Conservation (phyloP, 805 yeast genomes). For the Zygoascus bituminiphila region DNA sequence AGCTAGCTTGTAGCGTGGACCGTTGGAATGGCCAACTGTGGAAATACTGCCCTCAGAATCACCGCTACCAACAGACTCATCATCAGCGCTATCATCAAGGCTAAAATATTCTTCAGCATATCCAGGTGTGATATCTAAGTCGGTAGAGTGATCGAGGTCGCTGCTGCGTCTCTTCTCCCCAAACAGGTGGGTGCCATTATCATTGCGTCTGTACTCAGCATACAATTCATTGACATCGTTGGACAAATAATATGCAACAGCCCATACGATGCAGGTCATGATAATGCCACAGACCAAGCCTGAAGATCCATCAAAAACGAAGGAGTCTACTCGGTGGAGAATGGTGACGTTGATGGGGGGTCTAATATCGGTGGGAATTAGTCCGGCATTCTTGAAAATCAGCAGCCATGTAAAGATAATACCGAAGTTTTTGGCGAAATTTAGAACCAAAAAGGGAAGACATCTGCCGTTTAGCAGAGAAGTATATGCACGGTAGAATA, state of each 20-base stretch:
- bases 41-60: background rate
- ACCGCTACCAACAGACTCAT: no score
- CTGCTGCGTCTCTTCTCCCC: background rate
- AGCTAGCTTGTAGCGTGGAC: background rate
- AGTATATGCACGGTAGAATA: background rate
- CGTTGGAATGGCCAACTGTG: background rate
- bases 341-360: constrained; percentile 46
- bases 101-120: background rate
- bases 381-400: constrained; percentile 26
- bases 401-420: constrained; percentile 20
- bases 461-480: constrained; percentile 8
- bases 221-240: background rate
- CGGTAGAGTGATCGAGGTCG: no score
- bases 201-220: background rate
- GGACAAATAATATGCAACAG: background rate
- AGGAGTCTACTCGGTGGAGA: constrained; percentile 36
- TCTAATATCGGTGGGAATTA: constrained; percentile 45
- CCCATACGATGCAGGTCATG: constrained; percentile 1
- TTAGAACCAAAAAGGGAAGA: constrained; percentile 4
- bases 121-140: background rate
- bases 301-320: constrained; percentile 22
- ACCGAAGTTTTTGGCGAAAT: constrained; percentile 16
- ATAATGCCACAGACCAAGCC: constrained; percentile 6
- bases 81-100: no score
- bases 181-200: background rate